phyloP scores from a whole-genome alignment of 2,329 filamentous ascomycete genomes.

The Cladorrhinum sp. region DNA sequence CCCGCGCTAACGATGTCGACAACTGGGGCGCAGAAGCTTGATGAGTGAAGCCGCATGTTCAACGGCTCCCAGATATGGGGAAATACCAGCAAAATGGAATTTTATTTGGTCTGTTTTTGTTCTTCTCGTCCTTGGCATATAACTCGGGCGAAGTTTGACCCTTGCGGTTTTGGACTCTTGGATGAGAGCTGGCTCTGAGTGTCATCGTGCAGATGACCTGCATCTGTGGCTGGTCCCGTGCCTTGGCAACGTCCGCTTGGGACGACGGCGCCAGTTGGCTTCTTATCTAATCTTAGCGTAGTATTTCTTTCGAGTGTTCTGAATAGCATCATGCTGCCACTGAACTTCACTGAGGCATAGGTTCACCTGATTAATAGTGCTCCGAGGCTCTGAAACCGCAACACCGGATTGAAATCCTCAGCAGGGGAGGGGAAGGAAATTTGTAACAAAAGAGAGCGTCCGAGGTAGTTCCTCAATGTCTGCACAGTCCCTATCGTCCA shows the following conservation, averaged over 20 bases:
- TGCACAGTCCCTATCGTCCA: no score
- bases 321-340: background rate
- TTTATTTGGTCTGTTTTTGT: background rate
- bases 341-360: background rate
- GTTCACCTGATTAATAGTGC: background rate
- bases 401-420: background rate
- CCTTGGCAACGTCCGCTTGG: slow-evolving; percentile 10
- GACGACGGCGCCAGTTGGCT: background rate
- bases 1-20: background rate
- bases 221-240: slow-evolving; percentile 5
- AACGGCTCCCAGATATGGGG: background rate
- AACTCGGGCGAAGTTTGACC: background rate
- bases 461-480: no score
- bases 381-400: background rate
- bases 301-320: no score
- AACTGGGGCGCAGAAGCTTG: background rate
- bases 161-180: background rate
- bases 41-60: background rate
- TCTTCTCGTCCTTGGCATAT: background rate
- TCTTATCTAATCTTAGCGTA: slow-evolving; percentile 4
- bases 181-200: background rate
- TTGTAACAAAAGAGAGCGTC: no score
- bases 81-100: background rate
- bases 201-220: slow-evolving; percentile 11
- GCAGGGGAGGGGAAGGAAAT: background rate